Base-by-base conservation (phyloP, 2,329 filamentous ascomycete genomes). In the Pseudopyricularia javanii region DNA sequence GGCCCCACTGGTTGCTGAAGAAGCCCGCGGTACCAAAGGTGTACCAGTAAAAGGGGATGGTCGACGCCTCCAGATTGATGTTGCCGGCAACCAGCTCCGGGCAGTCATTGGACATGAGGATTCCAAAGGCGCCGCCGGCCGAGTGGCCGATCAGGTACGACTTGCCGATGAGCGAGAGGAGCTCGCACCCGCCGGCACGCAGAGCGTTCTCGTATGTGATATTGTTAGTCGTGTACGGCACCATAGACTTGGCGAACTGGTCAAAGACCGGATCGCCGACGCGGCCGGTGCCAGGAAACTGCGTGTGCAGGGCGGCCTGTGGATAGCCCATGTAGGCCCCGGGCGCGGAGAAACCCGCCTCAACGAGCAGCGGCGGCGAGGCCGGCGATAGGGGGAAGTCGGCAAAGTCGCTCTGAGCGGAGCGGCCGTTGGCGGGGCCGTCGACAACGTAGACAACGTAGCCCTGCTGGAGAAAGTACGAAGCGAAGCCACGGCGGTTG, bases 11-110 rank as follows among this genome's bases (percentile, higher is more conserved):
- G 26, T 68, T 30, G 28, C 28, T 30, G 28, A 30, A 61, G 3
- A 64, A 61, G 1, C 65, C 56, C 0, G 57, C 59, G 24, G 60
- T 66, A 15, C 62, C 28, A 47, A 34, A 48, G 3, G 43, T 47
- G 26, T 33, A n/a, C 12, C 75, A 69, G 30, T 22, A 35, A 47
- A 74, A 79, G 0, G 76, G 76, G 1, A 77, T 77, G 0, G 78
- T 78, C 4, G 66, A 61, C 0, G 78, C 78, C 58, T 82, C 79
- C 11, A 82, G 55, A 0, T 70, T 67, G 2, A 82, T 62, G 20
- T 80, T 69, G 0, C 64, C 71, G 22, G 68, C 69, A 2, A 80
- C 71, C 0, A 74, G 63, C 0, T 70, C 57, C 0, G 78, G 76
- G 3, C 70, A 61, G 3, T 63, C 61, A 56, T 82, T 78, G 2